Base-by-base conservation (phyloP, 139 green algal species). In the Pleodorina starrii region DNA sequence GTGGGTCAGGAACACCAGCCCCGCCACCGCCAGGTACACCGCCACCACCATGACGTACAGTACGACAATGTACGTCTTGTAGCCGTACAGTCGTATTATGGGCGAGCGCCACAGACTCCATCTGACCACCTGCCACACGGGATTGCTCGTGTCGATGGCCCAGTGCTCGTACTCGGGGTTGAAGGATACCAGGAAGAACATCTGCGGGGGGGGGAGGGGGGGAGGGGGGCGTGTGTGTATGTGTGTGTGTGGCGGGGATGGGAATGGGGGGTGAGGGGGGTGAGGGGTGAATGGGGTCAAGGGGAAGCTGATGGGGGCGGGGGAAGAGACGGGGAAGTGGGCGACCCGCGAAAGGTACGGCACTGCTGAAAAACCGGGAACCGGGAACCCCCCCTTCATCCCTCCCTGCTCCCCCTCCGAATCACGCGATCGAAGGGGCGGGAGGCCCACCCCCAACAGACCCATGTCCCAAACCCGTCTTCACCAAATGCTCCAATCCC, bases 21-120 rank as follows among this genome's bases (percentile, higher is more conserved):
- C 80, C 42, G 35, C 60, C 4, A 87, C 59, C 29, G 80, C 59
- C 60, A 77, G n/a, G 5, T 57, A 35, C 14, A 87, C 60, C 1
- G 17, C 32, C 2, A 11, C 60, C 27, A 25, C 80, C 42, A 50
- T 44, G 16, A 77, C 60, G 60, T 87, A 87, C 60, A 87, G 6
- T 3, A 87, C 2, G 2, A n/a, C 25, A 6, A 82, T 66, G 82
- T 80, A 88, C n/a, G 66, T 69, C 4, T 68, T 38, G 82, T 88
- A 88, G 0, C 82, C 82, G 44, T 80, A 68, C 44, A 80, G 23
- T 10, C 46, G 82, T 5, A 79, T 69, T 2, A 88, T 51, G 19
- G 63, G 82, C 12, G 44, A 50, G 44, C 82, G 82, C 82, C 48
- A 82, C 9, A 82, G n/a, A 29, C 21, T 46, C 80, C 80, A 87